Evolutionary conservation across 352 stramenopile species (phyloP).

Genomic region (Plasmopara viticola): DNA sequence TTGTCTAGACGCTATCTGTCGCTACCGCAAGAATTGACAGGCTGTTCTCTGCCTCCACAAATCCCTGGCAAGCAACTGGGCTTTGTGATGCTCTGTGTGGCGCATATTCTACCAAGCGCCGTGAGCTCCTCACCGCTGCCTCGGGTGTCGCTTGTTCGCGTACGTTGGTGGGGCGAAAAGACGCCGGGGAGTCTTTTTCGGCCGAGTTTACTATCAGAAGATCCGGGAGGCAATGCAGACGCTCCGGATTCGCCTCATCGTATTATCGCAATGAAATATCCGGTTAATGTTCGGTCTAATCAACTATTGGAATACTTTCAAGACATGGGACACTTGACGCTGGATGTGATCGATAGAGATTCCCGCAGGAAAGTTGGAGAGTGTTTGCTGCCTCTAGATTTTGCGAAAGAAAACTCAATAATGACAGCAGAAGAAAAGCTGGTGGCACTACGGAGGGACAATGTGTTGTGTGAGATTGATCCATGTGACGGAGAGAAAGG

Average conservation of each 20-base stretch:
- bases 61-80: constrained; percentile 23
- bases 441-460: constrained; percentile 19
- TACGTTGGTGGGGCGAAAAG: constrained; percentile 56
- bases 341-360: constrained; percentile 59
- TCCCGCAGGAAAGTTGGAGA: constrained; percentile 35
- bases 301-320: constrained; percentile 49
- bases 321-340: constrained; percentile 45
- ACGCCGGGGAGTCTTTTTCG: constrained; percentile 41
- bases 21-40: constrained; percentile 29
- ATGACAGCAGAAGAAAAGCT: constrained; percentile 24
- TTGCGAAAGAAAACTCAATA: constrained; percentile 1
- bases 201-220: constrained; percentile 16
- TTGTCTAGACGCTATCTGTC: constrained; percentile 24
- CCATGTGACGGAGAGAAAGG: constrained; percentile 3
- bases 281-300: constrained; percentile 25
- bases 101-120: constrained; percentile 33
- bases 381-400: constrained; percentile 20
- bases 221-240: neutral
- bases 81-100: constrained; percentile 31
- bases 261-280: constrained; percentile 41
- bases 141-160: constrained; percentile 34
- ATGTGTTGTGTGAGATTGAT: constrained; percentile 40
- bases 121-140: constrained; percentile 27
- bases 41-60: constrained; percentile 37
- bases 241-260: constrained; percentile 7